phyloP scores from a whole-genome alignment of 2,329 filamentous ascomycete genomes.

The Colletotrichum euphorbiae region DNA sequence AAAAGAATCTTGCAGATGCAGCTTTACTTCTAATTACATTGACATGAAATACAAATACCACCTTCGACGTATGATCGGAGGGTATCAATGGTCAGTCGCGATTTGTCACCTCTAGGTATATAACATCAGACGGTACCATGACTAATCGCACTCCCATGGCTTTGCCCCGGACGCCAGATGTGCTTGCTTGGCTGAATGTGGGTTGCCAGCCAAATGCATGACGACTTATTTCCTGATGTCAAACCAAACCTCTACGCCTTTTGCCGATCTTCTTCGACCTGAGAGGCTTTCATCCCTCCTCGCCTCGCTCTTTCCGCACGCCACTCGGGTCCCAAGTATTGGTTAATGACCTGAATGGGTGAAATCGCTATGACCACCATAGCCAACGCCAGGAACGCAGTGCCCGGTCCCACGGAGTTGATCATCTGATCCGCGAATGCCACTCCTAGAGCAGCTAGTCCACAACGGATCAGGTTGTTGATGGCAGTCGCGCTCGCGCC shows the following conservation, averaged over 20 bases:
- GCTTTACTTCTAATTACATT: no score
- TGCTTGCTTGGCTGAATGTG: not conserved
- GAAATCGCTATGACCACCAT: constrained; percentile 32
- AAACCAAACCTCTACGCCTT: constrained; percentile 10
- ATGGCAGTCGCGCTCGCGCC: constrained; percentile 49
- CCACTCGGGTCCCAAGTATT: constrained; percentile 36
- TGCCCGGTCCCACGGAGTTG: constrained; percentile 26
- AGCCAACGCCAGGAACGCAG: constrained; percentile 22
- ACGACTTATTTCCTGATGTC: not conserved
- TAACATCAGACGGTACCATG: no score
- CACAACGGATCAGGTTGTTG: constrained; percentile 47
- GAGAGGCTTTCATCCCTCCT: not conserved
- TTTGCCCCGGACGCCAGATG: not conserved
- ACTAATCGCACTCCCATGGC: no score
- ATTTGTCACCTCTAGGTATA: no score
- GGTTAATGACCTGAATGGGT: constrained; percentile 34
- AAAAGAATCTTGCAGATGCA: no score
- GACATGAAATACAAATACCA: no score
- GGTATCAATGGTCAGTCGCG: no score
- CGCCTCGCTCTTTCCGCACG: constrained; percentile 25
- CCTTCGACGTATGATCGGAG: no score
- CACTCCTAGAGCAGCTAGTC: constrained; percentile 31
- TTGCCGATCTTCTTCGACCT: constrained; percentile 20
- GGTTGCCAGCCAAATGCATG: not conserved
- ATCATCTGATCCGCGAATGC: constrained; percentile 34